phyloP scores from a whole-genome alignment of 2,329 filamentous ascomycete genomes.

The Neofusicoccum kwambonambiense region DNA sequence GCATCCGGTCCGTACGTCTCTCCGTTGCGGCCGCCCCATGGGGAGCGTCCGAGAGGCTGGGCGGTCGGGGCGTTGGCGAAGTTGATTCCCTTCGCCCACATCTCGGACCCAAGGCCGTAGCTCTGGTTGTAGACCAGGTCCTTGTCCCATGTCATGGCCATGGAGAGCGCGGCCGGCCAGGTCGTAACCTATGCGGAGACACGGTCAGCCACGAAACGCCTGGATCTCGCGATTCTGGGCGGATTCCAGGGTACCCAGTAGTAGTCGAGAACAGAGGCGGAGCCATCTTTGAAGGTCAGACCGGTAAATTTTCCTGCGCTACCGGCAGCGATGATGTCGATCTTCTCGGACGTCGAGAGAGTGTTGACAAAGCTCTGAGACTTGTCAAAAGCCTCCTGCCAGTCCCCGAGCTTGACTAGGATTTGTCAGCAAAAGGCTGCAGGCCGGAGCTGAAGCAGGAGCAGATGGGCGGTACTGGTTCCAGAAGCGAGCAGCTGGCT shows the following conservation, averaged over 20 bases:
- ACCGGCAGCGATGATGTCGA: background rate
- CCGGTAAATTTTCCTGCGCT: background rate
- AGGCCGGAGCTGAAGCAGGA: no score
- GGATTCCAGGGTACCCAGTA: background rate
- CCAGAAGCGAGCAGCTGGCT: background rate
- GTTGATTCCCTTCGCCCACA: background rate
- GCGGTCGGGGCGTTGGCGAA: background rate
- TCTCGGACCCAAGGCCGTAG: background rate
- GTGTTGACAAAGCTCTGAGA: background rate
- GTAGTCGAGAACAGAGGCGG: background rate
- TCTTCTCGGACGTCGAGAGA: background rate
- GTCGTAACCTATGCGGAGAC: background rate
- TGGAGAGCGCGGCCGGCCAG: background rate
- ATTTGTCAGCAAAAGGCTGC: no score
- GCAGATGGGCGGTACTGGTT: background rate
- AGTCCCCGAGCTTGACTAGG: background rate
- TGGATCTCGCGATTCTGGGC: background rate
- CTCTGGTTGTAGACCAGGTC: background rate
- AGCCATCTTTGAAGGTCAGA: background rate
- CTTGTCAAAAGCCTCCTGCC: background rate
- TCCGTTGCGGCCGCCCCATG: background rate
- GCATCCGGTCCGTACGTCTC: background rate
- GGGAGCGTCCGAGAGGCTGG: background rate
- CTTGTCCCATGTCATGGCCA: constrained; percentile 9
- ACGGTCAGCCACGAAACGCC: background rate